These are phyloP conservation scores for Trichoderma pleuroti DNA, from an alignment of 2,329 filamentous ascomycete genomes.

Conservation along the genomic window DNA sequence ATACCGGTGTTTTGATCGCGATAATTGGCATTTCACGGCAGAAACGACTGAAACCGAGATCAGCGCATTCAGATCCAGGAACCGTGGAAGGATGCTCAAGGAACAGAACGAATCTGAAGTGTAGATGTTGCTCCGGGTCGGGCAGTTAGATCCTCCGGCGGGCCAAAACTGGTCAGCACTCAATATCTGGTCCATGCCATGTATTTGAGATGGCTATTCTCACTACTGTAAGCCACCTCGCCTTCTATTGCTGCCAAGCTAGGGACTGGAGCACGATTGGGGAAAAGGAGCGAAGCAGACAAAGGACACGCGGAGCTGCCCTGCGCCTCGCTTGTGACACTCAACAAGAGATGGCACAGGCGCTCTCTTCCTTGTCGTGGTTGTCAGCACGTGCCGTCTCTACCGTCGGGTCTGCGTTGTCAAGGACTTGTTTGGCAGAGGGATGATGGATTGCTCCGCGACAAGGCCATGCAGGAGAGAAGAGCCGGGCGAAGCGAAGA, in stretches of 20 bases:
- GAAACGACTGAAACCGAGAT: background rate
- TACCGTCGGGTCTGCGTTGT: background rate
- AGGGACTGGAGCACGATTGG: background rate
- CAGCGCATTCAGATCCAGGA: background rate
- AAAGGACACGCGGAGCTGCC: background rate
- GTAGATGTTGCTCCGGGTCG: constrained; percentile 5
- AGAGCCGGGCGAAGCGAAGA: background rate
- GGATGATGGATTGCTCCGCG: background rate
- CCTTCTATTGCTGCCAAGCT: background rate
- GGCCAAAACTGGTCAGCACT: background rate
- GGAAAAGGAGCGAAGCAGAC: background rate
- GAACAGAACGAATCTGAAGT: background rate
- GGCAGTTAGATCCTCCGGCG: constrained; percentile 15
- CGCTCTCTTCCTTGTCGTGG: background rate
- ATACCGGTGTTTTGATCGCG: background rate
- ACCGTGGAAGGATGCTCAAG: background rate
- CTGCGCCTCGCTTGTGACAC: constrained; percentile 13
- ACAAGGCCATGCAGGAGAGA: background rate
- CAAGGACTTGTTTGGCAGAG: background rate
- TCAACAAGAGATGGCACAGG: background rate
- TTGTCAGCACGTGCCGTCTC: constrained; percentile 4
- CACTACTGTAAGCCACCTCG: background rate
- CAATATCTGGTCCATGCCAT: background rate
- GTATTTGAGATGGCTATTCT: background rate
- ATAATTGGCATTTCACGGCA: background rate